These are phyloP conservation scores for Scortechinia acanthostroma DNA, from an alignment of 2,329 filamentous ascomycete genomes.

Conservation along the genomic window DNA sequence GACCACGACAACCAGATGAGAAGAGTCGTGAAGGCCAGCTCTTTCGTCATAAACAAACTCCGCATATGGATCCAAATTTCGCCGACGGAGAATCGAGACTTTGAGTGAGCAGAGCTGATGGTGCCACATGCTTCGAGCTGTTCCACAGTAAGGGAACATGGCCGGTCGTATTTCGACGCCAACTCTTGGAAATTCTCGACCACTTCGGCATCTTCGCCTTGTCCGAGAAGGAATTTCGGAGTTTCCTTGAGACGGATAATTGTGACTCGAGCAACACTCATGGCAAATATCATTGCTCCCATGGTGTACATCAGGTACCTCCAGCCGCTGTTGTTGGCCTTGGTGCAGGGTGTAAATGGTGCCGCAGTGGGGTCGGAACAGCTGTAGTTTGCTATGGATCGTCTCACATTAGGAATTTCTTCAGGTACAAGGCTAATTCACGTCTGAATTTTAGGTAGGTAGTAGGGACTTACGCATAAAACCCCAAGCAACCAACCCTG, in stretches of 20 bases:
- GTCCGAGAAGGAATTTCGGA: conserved; percentile 48
- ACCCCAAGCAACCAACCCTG: conserved; percentile 40
- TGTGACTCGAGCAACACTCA: conserved; percentile 43
- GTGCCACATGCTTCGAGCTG: conserved; percentile 35
- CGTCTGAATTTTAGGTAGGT: background rate
- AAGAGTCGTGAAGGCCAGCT: conserved; percentile 50
- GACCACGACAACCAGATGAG: conserved; percentile 67
- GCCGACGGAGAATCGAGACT: conserved; percentile 8
- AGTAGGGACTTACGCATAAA: conserved; percentile 27
- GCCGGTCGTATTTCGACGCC: conserved; percentile 26
- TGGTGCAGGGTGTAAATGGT: too few relatives aligned
- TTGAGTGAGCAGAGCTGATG: conserved; percentile 24
- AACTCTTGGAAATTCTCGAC: conserved; percentile 29
- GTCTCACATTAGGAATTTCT: background rate
- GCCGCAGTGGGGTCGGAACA: conserved; percentile 9
- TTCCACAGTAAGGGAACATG: conserved; percentile 32
- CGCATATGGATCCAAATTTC: conserved; percentile 42
- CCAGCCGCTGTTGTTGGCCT: conserved; percentile 38
- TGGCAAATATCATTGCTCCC: conserved; percentile 33
- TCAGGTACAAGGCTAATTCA: background rate
- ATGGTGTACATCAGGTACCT: conserved; percentile 37
- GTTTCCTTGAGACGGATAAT: conserved; percentile 48
- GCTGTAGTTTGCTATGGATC: conserved; percentile 1
- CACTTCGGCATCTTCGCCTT: conserved; percentile 40
- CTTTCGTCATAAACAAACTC: conserved; percentile 56